These are phyloP conservation scores for Candolleomyces aberdarensis DNA, from an alignment of 768 basidiomycete genomes.

Conservation along the genomic window DNA sequence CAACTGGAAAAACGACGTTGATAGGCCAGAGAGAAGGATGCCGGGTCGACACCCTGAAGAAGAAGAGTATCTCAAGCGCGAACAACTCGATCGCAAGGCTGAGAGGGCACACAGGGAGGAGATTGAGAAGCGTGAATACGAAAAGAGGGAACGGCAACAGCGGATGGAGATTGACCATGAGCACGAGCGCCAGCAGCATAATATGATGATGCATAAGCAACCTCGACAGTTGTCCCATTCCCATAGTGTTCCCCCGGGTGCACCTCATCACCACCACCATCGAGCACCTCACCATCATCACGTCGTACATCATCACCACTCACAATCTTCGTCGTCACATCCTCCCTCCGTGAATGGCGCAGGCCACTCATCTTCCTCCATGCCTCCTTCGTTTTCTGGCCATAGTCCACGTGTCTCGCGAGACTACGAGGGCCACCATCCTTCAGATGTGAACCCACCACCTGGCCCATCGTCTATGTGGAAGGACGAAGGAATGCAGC, in stretches of 20 bases:
- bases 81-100: slow-evolving; percentile 22
- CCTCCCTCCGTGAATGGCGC: background rate
- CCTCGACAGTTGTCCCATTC: slow-evolving; percentile 35
- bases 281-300: slow-evolving; percentile 54
- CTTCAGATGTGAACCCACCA: background rate
- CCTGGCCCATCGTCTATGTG: slow-evolving; percentile 16
- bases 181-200: slow-evolving; percentile 22
- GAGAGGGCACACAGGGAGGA: slow-evolving; percentile 30
- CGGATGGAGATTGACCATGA: slow-evolving; percentile 9
- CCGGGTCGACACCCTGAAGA: slow-evolving; percentile 18
- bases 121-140: slow-evolving; percentile 18
- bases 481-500: background rate
- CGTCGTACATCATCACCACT: slow-evolving; percentile 39
- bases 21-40: slow-evolving; percentile 30
- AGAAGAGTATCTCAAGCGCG: slow-evolving; percentile 27
- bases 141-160: background rate
- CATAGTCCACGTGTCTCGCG: slow-evolving; percentile 7
- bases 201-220: slow-evolving; percentile 15
- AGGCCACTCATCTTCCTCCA: slow-evolving; percentile 29
- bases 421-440: slow-evolving; percentile 6
- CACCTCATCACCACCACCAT: slow-evolving; percentile 42
- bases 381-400: slow-evolving; percentile 19
- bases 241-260: slow-evolving; percentile 15
- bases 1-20: slow-evolving; percentile 9
- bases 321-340: slow-evolving; percentile 13